Evolutionary conservation across 176 grass and related monocot genomes (phyloP).

Genomic region (Saccharum spontaneum): DNA sequence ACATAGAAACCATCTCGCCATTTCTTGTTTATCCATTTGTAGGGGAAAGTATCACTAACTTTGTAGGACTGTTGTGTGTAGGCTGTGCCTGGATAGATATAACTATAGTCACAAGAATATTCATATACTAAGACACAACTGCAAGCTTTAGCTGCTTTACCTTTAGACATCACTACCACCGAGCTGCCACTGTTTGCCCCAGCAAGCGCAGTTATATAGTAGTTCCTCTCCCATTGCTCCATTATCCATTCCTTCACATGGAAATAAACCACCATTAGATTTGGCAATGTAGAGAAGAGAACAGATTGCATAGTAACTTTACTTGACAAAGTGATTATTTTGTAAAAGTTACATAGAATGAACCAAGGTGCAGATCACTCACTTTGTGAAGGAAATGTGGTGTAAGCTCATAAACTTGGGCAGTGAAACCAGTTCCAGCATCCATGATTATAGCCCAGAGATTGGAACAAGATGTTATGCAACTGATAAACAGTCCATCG

Average conservation of each 20-base stretch:
- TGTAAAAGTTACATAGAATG: conserved; percentile 5
- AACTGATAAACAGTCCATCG: conserved; percentile 95
- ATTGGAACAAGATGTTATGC: conserved; percentile 83
- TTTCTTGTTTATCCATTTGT: conserved; percentile 99
- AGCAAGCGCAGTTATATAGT: conserved; percentile 93
- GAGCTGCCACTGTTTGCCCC: conserved; percentile 94
- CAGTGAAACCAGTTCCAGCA: conserved; percentile 86
- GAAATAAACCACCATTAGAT: conserved; percentile 32
- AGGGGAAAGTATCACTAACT: conserved; percentile 94
- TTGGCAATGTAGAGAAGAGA: conserved; percentile 30
- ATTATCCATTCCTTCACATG: conserved; percentile 98
- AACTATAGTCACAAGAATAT: conserved; percentile 14
- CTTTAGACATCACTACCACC: conserved; percentile 97
- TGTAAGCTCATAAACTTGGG: conserved; percentile 92
- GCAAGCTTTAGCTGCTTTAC: conserved; percentile 49
- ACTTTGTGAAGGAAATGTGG: conserved; percentile 99
- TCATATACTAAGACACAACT: conserved; percentile 12
- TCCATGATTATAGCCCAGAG: conserved; percentile 99
- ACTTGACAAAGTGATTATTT: conserved; percentile 22
- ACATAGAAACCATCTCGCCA: conserved; percentile 96
- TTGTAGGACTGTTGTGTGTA: conserved; percentile 98
- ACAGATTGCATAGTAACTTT: conserved; percentile 15
- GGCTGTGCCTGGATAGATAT: conserved; percentile 57
- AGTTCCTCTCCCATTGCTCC: conserved; percentile 97
- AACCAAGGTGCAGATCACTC: conserved; percentile 40